Evolutionary conservation across 2,329 filamentous ascomycete species (phyloP).

Genomic region (Pleoardoris graminearum): DNA sequence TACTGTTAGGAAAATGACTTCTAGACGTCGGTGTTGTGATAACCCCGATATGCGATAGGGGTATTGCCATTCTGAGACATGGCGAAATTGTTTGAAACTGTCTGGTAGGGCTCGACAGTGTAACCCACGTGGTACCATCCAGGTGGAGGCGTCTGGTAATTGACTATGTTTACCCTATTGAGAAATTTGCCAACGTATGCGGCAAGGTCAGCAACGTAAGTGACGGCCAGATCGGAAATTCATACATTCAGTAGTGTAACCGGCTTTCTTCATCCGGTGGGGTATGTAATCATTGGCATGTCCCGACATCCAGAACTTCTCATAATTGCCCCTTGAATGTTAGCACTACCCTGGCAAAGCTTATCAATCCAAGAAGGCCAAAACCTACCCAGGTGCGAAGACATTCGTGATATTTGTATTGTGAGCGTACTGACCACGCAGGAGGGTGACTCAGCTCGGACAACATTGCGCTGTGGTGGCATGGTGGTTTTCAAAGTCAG

Average conservation of each 20-base stretch:
- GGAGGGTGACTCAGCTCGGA: conserved; percentile 66
- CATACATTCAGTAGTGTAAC: conserved; percentile 67
- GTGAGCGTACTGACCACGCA: conserved; percentile 64
- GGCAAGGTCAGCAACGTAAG: background rate
- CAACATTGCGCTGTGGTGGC: too few relatives aligned
- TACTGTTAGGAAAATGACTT: too few relatives aligned
- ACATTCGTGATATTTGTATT: conserved; percentile 16
- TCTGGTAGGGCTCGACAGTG: too few relatives aligned
- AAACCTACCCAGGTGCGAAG: conserved; percentile 50
- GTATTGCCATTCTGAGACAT: too few relatives aligned
- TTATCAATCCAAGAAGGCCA: conserved; percentile 67
- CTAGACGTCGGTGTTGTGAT: too few relatives aligned
- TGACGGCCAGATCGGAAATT: conserved; percentile 62
- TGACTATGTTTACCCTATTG: too few relatives aligned
- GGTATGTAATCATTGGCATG: conserved; percentile 59
- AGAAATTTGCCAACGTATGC: too few relatives aligned
- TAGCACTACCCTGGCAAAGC: conserved; percentile 35
- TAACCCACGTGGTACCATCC: too few relatives aligned
- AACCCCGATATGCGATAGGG: too few relatives aligned
- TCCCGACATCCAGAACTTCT: conserved; percentile 30
- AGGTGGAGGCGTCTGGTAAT: too few relatives aligned
- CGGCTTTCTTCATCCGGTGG: conserved; percentile 67
- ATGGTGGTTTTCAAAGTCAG: too few relatives aligned
- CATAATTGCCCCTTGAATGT: conserved; percentile 58
- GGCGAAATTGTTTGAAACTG: too few relatives aligned